phyloP scores from a whole-genome alignment of 1,139 yeast genomes.

The Wickerhamomyces sp. region DNA sequence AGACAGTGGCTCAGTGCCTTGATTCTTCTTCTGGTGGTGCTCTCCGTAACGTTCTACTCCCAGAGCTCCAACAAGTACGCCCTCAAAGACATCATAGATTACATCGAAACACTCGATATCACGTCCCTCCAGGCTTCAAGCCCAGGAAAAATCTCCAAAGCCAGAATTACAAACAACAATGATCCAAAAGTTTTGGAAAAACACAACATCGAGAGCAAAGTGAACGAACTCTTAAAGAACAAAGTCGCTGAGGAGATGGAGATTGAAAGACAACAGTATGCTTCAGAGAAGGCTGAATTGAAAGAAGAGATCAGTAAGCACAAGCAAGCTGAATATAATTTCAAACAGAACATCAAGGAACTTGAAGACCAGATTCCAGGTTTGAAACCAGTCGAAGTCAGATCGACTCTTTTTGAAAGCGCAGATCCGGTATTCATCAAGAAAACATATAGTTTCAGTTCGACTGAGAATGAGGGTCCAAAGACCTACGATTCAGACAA shows the following conservation, averaged over 20 bases:
- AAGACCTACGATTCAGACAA: constrained; percentile 4
- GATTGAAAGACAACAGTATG: constrained; percentile 10
- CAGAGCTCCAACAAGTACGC: background rate
- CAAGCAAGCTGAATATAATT: constrained; percentile 4
- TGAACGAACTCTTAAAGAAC: constrained; percentile 17
- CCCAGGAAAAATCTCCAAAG: background rate
- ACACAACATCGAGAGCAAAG: constrained; percentile 18
- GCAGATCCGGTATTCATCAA: constrained; percentile 1
- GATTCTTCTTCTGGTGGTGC: background rate
- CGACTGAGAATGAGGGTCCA: constrained; percentile 3
- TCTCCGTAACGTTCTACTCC: background rate
- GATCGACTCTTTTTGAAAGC: constrained; percentile 4
- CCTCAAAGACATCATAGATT: background rate
- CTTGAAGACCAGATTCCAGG: constrained; percentile 5
- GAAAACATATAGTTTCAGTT: constrained; percentile 7
- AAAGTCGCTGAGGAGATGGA: constrained; percentile 15
- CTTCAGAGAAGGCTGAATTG: constrained; percentile 8
- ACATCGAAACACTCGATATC: constrained; percentile 5
- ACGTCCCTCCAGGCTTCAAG: background rate
- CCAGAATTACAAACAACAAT: constrained; percentile 12
- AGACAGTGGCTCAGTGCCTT: background rate
- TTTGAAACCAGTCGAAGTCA: constrained; percentile 6
- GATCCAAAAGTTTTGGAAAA: constrained; percentile 14
- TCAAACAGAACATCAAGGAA: constrained; percentile 5
- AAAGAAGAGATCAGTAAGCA: constrained; percentile 5